Evolutionary conservation across 106 monocot genomes (phyloP), one percentile per base, ranked within the genome.

Genomic region (Allium fistulosum): DNA sequence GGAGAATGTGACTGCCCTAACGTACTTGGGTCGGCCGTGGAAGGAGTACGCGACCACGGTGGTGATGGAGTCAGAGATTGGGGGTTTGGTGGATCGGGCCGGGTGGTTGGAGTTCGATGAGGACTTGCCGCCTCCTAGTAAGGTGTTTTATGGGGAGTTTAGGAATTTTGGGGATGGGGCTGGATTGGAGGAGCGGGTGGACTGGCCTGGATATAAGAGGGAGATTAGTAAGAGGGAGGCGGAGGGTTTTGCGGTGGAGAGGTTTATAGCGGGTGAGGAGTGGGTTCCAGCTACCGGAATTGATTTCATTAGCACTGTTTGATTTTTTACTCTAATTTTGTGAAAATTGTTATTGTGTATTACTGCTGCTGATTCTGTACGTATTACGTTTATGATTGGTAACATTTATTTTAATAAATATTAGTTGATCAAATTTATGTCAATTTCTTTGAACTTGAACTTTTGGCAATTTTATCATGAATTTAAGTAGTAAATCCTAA

Each of bases 101-200:
- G 78, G 82, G 11, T 82, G 77, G 77, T 14, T 70, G 65, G 57
- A 73, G 50, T 73, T 69, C 69, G 49, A 61, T 10, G 47, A 58
- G 2, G 63, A 37, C 9, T 26, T 18, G 1, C 53, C 14, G 49
- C 73, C 81, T 14, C 74, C 70, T 4, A 46, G 59, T 9, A 77
- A 79, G 22, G 66, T 80, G 46, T 84, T 62, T 55, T 77, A 77
- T 51, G 80, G 61, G 9, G 84, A 84, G 84, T 84, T 76, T 53
- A 18, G 11, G 70, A 84, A 84, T 26, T 53, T 51, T 7, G 84
- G 84, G 11, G 52, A 26, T 1, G 80, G 84, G 17, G 17, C 76
- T 4, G 7, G 7, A 6, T 55, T 69, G 4, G 46, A 11, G 4
- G 61, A 66, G 10, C 53, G 84, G 12, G 76, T 84, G 11, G 55